These are phyloP conservation scores for Nitzschia sp. DNA, from an alignment of 108 stramenopile species.

Conservation along the genomic window DNA sequence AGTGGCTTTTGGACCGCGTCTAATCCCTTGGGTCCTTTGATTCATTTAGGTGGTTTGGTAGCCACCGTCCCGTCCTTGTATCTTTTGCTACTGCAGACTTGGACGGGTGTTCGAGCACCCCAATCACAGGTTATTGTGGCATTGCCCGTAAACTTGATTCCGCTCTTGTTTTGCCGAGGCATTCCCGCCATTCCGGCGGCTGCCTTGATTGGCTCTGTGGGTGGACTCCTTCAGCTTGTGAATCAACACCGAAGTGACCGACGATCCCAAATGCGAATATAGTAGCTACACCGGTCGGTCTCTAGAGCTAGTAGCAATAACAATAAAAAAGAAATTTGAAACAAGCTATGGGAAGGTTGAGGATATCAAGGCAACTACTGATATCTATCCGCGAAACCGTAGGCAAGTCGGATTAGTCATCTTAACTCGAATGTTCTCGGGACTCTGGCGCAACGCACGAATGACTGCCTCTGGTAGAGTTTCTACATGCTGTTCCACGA, in stretches of 20 bases:
- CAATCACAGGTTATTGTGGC: constrained; percentile 27
- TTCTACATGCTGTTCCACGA: too few species aligned
- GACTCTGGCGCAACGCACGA: too few species aligned
- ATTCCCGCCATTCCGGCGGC: constrained; percentile 60
- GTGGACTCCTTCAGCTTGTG: constrained; percentile 23
- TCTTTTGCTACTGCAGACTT: constrained; percentile 39
- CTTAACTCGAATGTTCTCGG: neutral
- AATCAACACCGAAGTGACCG: neutral
- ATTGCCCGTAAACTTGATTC: constrained; percentile 61
- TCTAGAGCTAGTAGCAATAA: too few species aligned
- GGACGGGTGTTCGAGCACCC: constrained; percentile 31
- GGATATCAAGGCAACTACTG: too few species aligned
- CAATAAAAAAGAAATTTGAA: too few species aligned
- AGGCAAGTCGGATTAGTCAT: too few species aligned
- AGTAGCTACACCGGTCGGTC: too few species aligned
- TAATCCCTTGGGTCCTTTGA: constrained; percentile 49
- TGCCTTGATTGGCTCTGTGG: constrained; percentile 49
- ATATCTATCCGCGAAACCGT: too few species aligned
- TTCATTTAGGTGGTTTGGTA: constrained; percentile 56
- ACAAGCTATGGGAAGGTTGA: too few species aligned
- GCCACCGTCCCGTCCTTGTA: constrained; percentile 59
- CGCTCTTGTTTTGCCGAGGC: constrained; percentile 58
- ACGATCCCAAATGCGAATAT: constrained; percentile 34
- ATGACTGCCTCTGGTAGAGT: too few species aligned
- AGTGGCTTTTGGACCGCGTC: constrained; percentile 70